phyloP scores from a whole-genome alignment of 768 basidiomycete species.

The Hypsizygus marmoreus region DNA sequence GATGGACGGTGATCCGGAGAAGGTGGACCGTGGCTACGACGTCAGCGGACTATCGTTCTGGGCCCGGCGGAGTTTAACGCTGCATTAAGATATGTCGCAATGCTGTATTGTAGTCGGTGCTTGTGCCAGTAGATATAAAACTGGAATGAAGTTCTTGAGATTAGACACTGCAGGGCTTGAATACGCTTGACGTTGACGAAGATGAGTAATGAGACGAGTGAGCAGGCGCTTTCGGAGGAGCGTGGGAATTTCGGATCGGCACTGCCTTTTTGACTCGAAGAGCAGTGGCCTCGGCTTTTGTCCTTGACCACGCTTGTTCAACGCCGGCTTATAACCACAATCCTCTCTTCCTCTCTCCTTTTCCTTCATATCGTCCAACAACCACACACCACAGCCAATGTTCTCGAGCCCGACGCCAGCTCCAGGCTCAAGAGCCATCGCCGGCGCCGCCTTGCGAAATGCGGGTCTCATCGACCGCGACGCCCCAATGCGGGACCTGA shows the following conservation, averaged over 20 bases:
- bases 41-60: too few species aligned
- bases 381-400: slow-evolving; percentile 33
- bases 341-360: slow-evolving; percentile 3
- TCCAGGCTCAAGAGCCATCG: slow-evolving; percentile 59
- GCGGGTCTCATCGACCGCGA: slow-evolving; percentile 81
- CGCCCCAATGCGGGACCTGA: slow-evolving; percentile 70
- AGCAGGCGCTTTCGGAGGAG: too few species aligned
- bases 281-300: slow-evolving; percentile 27
- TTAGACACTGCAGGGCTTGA: too few species aligned
- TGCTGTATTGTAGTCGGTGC: too few species aligned
- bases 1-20: neutral
- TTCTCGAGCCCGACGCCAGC: slow-evolving; percentile 64
- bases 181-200: neutral
- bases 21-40: slow-evolving; percentile 3
- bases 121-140: too few species aligned
- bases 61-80: too few species aligned
- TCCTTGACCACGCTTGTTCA: slow-evolving; percentile 10
- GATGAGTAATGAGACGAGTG: neutral
- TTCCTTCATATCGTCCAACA: slow-evolving; percentile 9
- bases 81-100: too few species aligned
- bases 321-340: too few species aligned
- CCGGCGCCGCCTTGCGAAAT: slow-evolving; percentile 60
- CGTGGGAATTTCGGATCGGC: slow-evolving; percentile 29
- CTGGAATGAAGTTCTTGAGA: too few species aligned
- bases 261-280: slow-evolving; percentile 37